phyloP scores from a whole-genome alignment of 345 rosid species.

The Excoecaria cochinchinensis region DNA sequence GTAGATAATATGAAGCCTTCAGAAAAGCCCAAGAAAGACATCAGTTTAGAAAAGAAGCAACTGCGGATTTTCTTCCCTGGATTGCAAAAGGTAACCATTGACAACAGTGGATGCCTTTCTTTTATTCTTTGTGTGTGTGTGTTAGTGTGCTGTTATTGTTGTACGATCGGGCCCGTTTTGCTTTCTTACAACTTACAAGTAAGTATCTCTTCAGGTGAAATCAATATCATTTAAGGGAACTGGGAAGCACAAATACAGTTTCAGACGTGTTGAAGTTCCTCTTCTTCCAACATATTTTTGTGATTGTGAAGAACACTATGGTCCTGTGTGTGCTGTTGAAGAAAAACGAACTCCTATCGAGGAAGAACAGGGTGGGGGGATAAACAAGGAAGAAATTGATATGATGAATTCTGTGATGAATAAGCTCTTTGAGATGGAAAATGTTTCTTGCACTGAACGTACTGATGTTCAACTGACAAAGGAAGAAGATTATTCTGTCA shows the following conservation, averaged over 20 bases:
- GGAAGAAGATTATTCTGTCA: constrained; percentile 29
- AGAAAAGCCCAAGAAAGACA: constrained; percentile 21
- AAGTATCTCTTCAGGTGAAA: constrained; percentile 52
- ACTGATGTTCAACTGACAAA: constrained; percentile 10
- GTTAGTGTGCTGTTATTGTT: neutral
- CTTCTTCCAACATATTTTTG: constrained; percentile 66
- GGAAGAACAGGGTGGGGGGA: constrained; percentile 37
- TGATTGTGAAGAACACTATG: constrained; percentile 83
- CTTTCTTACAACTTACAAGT: constrained; percentile 3
- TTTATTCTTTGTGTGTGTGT: neutral
- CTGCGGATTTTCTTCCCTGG: constrained; percentile 69
- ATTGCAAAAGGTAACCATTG: constrained; percentile 52
- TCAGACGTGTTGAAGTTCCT: constrained; percentile 57
- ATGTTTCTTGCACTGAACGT: constrained; percentile 10
- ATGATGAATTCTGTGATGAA: constrained; percentile 77
- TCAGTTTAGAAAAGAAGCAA: constrained; percentile 32
- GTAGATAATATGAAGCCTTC: constrained; percentile 16
- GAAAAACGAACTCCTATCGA: constrained; percentile 27
- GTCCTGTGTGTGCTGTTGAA: constrained; percentile 23
- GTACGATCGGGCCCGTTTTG: neutral
- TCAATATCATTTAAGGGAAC: constrained; percentile 68
- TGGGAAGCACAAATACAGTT: constrained; percentile 90
- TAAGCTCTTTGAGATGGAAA: constrained; percentile 58
- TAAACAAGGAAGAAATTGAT: constrained; percentile 57
- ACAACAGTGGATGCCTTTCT: neutral